phyloP scores from a whole-genome alignment of 2,329 filamentous ascomycete genomes.

The Chaetomiaceae sp. region DNA sequence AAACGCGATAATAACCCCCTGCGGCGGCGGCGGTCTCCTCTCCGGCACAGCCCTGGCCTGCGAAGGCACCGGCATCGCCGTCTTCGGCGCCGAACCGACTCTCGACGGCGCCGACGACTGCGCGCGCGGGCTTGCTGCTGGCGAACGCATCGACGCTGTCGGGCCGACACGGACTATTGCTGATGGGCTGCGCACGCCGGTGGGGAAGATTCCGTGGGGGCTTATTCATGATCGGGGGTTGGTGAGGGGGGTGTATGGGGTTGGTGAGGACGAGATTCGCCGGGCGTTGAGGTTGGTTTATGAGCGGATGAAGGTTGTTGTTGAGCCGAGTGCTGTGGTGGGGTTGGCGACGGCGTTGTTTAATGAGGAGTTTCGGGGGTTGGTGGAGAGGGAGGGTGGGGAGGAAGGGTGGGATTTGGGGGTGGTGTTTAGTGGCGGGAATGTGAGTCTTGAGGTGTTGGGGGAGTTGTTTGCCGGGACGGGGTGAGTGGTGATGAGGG shows the following conservation, averaged over 20 bases:
- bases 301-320: conserved; percentile 84
- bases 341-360: conserved; percentile 75
- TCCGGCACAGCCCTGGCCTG: conserved; percentile 75
- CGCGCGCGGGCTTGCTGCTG: conserved; percentile 56
- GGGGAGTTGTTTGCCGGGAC: conserved; percentile 42
- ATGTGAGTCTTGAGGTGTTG: conserved; percentile 51
- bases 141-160: conserved; percentile 62
- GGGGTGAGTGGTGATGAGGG: neutral
- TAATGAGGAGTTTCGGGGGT: conserved; percentile 72
- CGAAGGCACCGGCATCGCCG: too few relatives aligned
- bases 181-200: conserved; percentile 80
- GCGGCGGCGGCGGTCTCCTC: conserved; percentile 85
- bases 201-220: conserved; percentile 70
- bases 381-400: conserved; percentile 67
- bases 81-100: conserved; percentile 83
- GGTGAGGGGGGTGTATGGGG: conserved; percentile 65
- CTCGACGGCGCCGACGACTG: conserved; percentile 83
- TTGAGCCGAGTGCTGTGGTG: conserved; percentile 87
- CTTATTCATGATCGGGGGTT: conserved; percentile 69
- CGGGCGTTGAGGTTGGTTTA: conserved; percentile 70
- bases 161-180: conserved; percentile 73
- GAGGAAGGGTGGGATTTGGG: conserved; percentile 68
- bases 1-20: conserved; percentile 51
- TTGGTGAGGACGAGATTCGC: conserved; percentile 77
- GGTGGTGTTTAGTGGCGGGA: conserved; percentile 56